A percentile compares a stretch with the other conserved stretches of the same genome.
Conservation (phyloP, 2,329 filamentous ascomycete species). For the Coleophoma eucalyptorum region DNA sequence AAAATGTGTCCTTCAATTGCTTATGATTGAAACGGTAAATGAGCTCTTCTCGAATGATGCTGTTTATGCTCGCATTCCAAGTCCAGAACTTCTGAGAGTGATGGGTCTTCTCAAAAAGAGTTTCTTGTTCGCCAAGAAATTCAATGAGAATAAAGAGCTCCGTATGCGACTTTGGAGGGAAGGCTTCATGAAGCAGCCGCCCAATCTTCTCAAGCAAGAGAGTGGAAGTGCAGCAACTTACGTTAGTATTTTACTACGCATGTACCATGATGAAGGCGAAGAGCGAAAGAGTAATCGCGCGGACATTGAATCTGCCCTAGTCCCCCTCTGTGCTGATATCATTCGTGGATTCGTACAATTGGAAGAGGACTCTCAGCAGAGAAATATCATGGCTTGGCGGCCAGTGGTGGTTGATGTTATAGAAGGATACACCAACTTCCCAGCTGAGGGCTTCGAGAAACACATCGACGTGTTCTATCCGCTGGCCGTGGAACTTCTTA, state of each 20-base stretch:
- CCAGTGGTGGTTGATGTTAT: constrained; percentile 96
- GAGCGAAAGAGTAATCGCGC: constrained; percentile 75
- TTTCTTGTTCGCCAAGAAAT: constrained; percentile 93
- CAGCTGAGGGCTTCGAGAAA: constrained; percentile 71
- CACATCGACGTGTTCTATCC: constrained; percentile 85
- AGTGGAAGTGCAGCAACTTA: constrained; percentile 90
- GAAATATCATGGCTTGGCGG: constrained; percentile 95
- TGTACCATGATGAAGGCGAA: constrained; percentile 88
- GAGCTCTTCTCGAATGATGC: constrained; percentile 97
- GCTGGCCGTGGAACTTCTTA: constrained; percentile 75
- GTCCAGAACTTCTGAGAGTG: constrained; percentile 79
- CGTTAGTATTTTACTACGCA: constrained; percentile 90
- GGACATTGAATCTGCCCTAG: constrained; percentile 86
- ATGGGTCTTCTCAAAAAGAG: constrained; percentile 95
- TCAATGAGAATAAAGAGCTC: constrained; percentile 96
- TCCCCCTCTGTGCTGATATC: constrained; percentile 94
- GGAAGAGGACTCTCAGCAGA: constrained; percentile 93
- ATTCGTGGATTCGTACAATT: constrained; percentile 79
- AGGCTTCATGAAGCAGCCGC: constrained; percentile 99
- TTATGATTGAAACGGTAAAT: constrained; percentile 99
- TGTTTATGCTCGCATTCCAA: constrained; percentile 92
- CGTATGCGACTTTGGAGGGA: constrained; percentile 93
- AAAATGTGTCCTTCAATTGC: constrained; percentile 90
- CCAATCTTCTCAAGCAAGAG: constrained; percentile 96
- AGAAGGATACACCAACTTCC: constrained; percentile 86